Conservation (phyloP, 2,329 filamentous ascomycete species). For the Sporothrix inflata region DNA sequence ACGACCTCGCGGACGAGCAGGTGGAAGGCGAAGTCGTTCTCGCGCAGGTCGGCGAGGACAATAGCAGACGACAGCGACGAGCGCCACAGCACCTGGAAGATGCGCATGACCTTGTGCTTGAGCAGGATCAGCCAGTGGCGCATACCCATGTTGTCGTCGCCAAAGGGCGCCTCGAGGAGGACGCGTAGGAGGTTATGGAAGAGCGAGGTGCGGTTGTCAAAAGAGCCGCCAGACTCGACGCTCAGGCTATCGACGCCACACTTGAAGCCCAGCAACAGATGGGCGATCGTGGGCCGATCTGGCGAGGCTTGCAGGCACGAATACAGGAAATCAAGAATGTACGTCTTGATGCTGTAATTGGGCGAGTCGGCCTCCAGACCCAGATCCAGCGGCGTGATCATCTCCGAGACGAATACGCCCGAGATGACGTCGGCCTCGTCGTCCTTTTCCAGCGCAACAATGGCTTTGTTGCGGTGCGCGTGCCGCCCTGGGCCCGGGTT, state of each 20-base stretch:
- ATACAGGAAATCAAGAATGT: slow-evolving; percentile 83
- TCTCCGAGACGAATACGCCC: slow-evolving; percentile 69
- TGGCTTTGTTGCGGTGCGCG: slow-evolving; percentile 76
- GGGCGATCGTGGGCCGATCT: slow-evolving; percentile 82
- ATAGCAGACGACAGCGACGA: slow-evolving; percentile 77
- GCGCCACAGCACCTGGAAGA: slow-evolving; percentile 81
- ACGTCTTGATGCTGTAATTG: slow-evolving; percentile 79
- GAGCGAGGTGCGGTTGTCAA: slow-evolving; percentile 72
- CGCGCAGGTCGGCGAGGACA: slow-evolving; percentile 77
- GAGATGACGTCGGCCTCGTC: slow-evolving; percentile 81
- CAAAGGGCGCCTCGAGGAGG: slow-evolving; percentile 69
- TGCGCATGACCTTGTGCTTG: slow-evolving; percentile 69
- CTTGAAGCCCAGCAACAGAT: slow-evolving; percentile 85
- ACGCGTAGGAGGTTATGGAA: slow-evolving; percentile 81
- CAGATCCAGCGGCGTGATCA: slow-evolving; percentile 72
- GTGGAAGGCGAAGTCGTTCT: slow-evolving; percentile 77
- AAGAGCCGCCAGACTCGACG: slow-evolving; percentile 69
- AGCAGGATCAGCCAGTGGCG: slow-evolving; percentile 70
- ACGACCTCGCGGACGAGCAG: slow-evolving; percentile 72
- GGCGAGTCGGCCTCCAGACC: slow-evolving; percentile 70
- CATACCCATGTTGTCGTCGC: slow-evolving; percentile 61
- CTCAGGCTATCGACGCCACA: slow-evolving; percentile 73
- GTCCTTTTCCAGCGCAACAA: slow-evolving; percentile 83
- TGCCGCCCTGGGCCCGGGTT: slow-evolving; percentile 63
- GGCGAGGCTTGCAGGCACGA: slow-evolving; percentile 76